Conservation (phyloP, 192 early-diverging fungal species). For the Entomortierella parvispora region DNA sequence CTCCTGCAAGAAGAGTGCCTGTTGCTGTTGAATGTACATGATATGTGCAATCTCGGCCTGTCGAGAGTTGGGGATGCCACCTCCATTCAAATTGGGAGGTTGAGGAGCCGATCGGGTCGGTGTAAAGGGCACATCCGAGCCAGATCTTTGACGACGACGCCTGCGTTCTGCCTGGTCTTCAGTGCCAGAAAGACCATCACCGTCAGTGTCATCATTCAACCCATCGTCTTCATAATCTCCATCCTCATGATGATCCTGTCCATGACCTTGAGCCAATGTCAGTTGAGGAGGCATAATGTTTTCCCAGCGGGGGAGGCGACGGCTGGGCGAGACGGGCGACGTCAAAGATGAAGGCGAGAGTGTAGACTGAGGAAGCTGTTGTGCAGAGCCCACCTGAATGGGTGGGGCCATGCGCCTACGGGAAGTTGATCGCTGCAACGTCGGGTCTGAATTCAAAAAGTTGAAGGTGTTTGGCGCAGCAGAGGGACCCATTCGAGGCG, state of each 20-base stretch:
- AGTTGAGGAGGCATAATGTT: constrained; percentile 7
- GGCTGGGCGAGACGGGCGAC: constrained; percentile 36
- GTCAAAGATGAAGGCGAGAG: constrained; percentile 27
- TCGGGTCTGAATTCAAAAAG: constrained; percentile 49
- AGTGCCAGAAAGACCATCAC: constrained; percentile 41
- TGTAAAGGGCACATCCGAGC: constrained; percentile 17
- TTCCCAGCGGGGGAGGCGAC: constrained; percentile 40
- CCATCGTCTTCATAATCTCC: constrained; percentile 49
- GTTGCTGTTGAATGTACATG: constrained; percentile 52
- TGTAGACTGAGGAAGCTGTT: constrained; percentile 8
- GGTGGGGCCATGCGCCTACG: constrained; percentile 29
- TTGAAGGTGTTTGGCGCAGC: constrained; percentile 22
- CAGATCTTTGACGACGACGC: constrained; percentile 15
- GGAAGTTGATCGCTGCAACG: constrained; percentile 29
- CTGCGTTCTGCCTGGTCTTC: constrained; percentile 33
- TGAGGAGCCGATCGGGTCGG: constrained; percentile 44
- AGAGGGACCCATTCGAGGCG: constrained; percentile 31
- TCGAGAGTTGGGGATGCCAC: constrained; percentile 25
- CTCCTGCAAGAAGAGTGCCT: constrained; percentile 48
- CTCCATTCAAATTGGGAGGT: constrained; percentile 18
- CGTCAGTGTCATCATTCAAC: constrained; percentile 41
- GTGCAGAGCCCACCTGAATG: constrained; percentile 19
- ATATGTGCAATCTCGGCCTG: constrained; percentile 50
- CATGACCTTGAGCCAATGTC: constrained; percentile 27
- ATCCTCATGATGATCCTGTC: constrained; percentile 46